Evolutionary conservation across 78 protist genomes (phyloP), one percentile per base, ranked within the genome.

Genomic region (Cavenderia fasciculata): DNA sequence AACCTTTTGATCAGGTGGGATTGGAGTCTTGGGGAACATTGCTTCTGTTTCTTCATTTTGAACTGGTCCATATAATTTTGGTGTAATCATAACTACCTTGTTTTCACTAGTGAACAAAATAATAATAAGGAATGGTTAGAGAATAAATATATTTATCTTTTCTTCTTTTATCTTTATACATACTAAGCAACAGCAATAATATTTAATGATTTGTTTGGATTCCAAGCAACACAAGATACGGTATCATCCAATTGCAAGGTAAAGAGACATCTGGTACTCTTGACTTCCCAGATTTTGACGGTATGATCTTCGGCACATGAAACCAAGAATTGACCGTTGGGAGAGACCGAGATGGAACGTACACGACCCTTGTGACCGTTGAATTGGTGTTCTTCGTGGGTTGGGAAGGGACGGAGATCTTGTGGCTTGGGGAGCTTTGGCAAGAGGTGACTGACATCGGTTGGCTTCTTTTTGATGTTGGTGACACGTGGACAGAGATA

Each of bases 341-440:
- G 98, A 33, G 62, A 31, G 11, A 95, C 47, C 12, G 95, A 69
- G 43, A 98, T 31, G 2, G 93, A 36, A n/a, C 95, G 72, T 5
- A 98, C 97, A 27, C 86, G 75, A 43, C 36, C 71, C 14, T 29
- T 61, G 59, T 90, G 94, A 36, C 94, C 94, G 1, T 29, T 41
- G 89, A 59, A 90, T 44, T 56, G 69, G 10, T 78, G 11, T 11
- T 57, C 85, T 16, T 73, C 82, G 62, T 52, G 43, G 2, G 97
- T 87, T 7, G 99, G 99, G 96, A 86, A 98, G 16, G 99, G 99
- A 33, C 93, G 89, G 38, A 98, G 97, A 23, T 97, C 99, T 36
- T 85, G 79, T 27, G 98, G 97, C 44, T 86, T 69, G 31, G 99
- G 99, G 31, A 98, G 92, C 18, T 87, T 69, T 5, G 99, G 99